Percentiles rank a stretch among this genome's conserved stretches.
Evolutionary conservation across 441 rosid species (phyloP).

Genomic region (Viola pubescens): DNA sequence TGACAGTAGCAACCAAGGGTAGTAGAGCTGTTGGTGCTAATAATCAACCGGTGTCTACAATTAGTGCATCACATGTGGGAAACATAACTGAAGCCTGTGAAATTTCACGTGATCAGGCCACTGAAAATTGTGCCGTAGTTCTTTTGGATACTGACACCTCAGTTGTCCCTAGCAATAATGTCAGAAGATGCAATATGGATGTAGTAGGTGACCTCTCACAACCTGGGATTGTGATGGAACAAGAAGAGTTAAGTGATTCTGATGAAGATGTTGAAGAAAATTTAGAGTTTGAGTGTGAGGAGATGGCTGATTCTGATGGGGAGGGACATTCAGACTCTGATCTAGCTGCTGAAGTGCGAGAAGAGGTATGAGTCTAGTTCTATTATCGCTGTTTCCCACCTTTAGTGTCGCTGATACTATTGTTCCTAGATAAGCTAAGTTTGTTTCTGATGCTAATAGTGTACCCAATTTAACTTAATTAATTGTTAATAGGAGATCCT

Average conservation of each 20-base stretch:
- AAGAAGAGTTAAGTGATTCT: slow-evolving; percentile 95
- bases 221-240: slow-evolving; percentile 92
- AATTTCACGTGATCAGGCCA: slow-evolving; percentile 17
- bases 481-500: slow-evolving; percentile 35
- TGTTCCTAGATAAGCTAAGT: too few species aligned
- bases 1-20: slow-evolving; percentile 29
- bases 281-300: slow-evolving; percentile 97
- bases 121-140: slow-evolving; percentile 16
- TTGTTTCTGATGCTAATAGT: not conserved
- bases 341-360: slow-evolving; percentile 36
- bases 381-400: slow-evolving; percentile 11
- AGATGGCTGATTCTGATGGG: slow-evolving; percentile 96
- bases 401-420: too few species aligned
- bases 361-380: slow-evolving; percentile 38
- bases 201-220: slow-evolving; percentile 47
- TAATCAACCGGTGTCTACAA: slow-evolving; percentile 17
- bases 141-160: slow-evolving; percentile 28
- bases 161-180: slow-evolving; percentile 25
- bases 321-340: slow-evolving; percentile 58
- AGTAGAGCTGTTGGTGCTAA: slow-evolving; percentile 22
- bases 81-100: slow-evolving; percentile 26
- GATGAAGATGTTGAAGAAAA: slow-evolving; percentile 88
- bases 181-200: slow-evolving; percentile 29
- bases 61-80: slow-evolving; percentile 19
- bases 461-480: slow-evolving; percentile 9